A percentile compares a stretch with the other conserved stretches of the same genome.
These are phyloP conservation scores for Pterocarpus santalinus DNA, from an alignment of 306 rosid species.

Conservation along the genomic window DNA sequence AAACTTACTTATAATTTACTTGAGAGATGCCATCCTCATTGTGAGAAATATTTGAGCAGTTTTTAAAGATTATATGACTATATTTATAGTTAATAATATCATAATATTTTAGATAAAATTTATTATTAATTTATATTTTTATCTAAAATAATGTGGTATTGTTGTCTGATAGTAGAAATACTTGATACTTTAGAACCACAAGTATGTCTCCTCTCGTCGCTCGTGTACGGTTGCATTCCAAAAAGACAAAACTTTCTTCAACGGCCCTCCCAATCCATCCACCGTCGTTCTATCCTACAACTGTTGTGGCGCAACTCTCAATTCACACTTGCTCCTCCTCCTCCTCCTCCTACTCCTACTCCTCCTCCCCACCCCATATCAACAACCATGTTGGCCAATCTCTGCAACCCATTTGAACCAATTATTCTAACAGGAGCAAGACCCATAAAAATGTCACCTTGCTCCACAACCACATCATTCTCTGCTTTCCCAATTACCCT, in stretches of 20 bases:
- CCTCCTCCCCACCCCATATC: background rate
- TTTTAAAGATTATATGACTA: too few species aligned
- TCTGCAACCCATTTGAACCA: constrained; percentile 25
- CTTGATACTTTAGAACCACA: too few species aligned
- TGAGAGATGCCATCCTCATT: too few species aligned
- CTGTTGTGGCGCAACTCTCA: background rate
- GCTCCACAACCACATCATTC: constrained; percentile 36
- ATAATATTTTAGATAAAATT: too few species aligned
- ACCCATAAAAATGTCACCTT: constrained; percentile 53
- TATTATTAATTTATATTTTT: too few species aligned
- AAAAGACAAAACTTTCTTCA: background rate
- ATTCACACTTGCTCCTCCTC: background rate
- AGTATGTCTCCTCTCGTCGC: too few species aligned
- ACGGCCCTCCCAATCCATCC: background rate
- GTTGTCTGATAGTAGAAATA: accelerated
- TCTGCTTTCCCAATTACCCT: constrained; percentile 41
- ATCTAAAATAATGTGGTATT: too few species aligned
- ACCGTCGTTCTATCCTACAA: too few species aligned
- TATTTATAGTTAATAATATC: too few species aligned
- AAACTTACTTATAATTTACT: too few species aligned
- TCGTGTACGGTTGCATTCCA: too few species aligned
- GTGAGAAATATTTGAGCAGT: too few species aligned
- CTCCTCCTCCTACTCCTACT: background rate
- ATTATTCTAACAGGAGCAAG: background rate
- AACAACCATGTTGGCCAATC: background rate